Evolutionary conservation across 805 yeast species (phyloP).

Genomic region (Saccharomycopsis capsularis): DNA sequence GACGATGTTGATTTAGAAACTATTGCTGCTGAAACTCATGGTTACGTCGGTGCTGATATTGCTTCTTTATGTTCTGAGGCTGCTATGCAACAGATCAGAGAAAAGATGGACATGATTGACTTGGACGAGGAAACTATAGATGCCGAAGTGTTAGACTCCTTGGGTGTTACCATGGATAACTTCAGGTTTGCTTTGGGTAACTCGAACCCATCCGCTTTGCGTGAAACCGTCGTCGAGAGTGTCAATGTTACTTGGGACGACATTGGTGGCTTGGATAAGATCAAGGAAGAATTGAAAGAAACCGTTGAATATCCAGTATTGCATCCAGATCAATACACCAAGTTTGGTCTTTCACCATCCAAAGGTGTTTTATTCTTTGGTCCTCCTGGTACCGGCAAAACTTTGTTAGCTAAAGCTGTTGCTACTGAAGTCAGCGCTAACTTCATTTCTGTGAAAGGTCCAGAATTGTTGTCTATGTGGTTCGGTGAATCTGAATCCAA

Average conservation of each 20-base stretch:
- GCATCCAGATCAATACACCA: slow-evolving; percentile 98
- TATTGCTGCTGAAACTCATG: slow-evolving; percentile 96
- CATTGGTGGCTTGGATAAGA: slow-evolving; percentile 95
- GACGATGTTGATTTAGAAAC: slow-evolving; percentile 94
- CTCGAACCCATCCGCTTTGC: slow-evolving; percentile 97
- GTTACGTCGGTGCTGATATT: slow-evolving; percentile 98
- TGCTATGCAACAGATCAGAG: slow-evolving; percentile 99
- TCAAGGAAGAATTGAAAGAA: slow-evolving; percentile 95
- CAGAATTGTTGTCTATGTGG: slow-evolving; percentile 97
- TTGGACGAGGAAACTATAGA: slow-evolving; percentile 94
- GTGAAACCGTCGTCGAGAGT: slow-evolving; percentile 98
- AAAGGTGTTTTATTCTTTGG: slow-evolving; percentile 98
- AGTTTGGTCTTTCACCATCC: slow-evolving; percentile 95
- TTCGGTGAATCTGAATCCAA: slow-evolving; percentile 98
- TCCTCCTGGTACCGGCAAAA: slow-evolving; percentile 99
- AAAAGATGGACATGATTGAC: slow-evolving; percentile 97
- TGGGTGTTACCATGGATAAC: slow-evolving; percentile 98
- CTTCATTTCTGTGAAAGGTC: slow-evolving; percentile 95
- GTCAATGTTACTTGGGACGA: slow-evolving; percentile 99
- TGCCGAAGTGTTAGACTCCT: slow-evolving; percentile 91
- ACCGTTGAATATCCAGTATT: slow-evolving; percentile 98
- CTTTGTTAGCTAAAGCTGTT: slow-evolving; percentile 95
- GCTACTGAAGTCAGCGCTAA: slow-evolving; percentile 99
- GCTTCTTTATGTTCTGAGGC: slow-evolving; percentile 99
- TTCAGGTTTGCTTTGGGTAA: slow-evolving; percentile 96